Evolutionary conservation across 192 early-diverging fungal genomes (phyloP).

Genomic region (Coemansia sp.): DNA sequence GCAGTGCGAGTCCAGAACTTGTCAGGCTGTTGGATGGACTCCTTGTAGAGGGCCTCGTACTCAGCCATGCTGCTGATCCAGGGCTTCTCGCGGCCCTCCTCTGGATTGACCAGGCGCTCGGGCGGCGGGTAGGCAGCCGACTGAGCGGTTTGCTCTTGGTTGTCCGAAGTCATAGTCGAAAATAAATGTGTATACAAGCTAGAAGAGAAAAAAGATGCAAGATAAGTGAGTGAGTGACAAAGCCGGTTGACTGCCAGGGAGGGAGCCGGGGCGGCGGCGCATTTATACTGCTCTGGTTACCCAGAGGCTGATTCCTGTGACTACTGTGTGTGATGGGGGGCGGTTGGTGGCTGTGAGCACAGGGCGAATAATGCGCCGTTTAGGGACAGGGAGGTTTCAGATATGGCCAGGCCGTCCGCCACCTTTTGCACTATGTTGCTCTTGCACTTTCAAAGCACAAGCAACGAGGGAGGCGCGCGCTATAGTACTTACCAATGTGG

Average conservation of each 20-base stretch:
- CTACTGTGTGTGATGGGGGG: not conserved
- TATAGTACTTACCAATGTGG: not conserved
- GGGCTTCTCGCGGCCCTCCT: conserved; percentile 57
- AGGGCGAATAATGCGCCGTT: not conserved
- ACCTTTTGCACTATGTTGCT: not conserved
- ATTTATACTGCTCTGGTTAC: not conserved
- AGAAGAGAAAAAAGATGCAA: not conserved
- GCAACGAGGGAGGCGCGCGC: not conserved
- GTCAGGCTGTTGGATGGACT: conserved; percentile 77
- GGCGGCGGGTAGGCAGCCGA: conserved; percentile 56
- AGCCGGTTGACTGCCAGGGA: not conserved
- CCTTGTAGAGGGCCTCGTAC: conserved; percentile 79
- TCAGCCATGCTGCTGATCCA: conserved; percentile 71
- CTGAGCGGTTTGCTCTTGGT: conserved; percentile 24
- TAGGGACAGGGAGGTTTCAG: not conserved
- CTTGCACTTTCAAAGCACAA: not conserved
- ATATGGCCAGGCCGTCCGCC: not conserved
- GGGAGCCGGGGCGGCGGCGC: not conserved
- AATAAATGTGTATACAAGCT: conserved; percentile 1
- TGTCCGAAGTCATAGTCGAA: conserved; percentile 32
- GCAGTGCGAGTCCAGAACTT: conserved; percentile 87
- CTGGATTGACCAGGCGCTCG: conserved; percentile 60
- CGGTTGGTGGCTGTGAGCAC: not conserved
- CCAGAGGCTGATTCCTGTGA: not conserved
- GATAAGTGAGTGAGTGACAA: not conserved